Conservation (phyloP, 176 grass and related monocot species). For the Musa itinerans region DNA sequence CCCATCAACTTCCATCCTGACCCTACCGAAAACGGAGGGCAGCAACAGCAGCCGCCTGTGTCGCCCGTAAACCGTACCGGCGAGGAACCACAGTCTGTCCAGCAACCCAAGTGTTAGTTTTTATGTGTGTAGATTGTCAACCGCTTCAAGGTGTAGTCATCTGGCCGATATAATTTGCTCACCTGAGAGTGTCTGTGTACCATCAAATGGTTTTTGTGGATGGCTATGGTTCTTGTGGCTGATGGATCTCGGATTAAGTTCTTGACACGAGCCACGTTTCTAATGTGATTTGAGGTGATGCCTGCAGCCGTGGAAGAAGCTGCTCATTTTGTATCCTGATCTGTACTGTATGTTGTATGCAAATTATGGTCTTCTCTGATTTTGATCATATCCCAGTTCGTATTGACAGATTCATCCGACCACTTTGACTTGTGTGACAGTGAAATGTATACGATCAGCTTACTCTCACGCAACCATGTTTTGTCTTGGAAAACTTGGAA, state of each 20-base stretch:
- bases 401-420: not conserved
- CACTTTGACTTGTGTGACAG: no score
- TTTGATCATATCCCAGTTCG: not conserved
- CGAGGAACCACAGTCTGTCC: conserved; percentile 18
- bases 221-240: not conserved
- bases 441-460: no score
- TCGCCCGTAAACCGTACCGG: conserved; percentile 37
- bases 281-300: not conserved
- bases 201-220: not conserved
- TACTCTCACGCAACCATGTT: no score
- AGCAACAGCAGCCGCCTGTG: conserved; percentile 36
- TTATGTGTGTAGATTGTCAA: no score
- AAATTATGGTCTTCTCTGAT: not conserved
- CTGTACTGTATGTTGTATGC: not conserved
- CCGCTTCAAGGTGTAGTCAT: no score
- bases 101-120: not conserved
- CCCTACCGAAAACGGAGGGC: conserved; percentile 39
- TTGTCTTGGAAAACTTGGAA: no score
- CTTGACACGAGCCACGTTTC: not conserved
- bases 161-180: not conserved
- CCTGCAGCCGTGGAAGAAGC: not conserved
- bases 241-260: not conserved
- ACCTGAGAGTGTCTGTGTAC: no score
- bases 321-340: not conserved
- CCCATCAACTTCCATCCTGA: conserved; percentile 97